These are phyloP conservation scores for Sarocladiaceae sp. DNA, from an alignment of 2,329 filamentous ascomycete species.

Conservation along the genomic window DNA sequence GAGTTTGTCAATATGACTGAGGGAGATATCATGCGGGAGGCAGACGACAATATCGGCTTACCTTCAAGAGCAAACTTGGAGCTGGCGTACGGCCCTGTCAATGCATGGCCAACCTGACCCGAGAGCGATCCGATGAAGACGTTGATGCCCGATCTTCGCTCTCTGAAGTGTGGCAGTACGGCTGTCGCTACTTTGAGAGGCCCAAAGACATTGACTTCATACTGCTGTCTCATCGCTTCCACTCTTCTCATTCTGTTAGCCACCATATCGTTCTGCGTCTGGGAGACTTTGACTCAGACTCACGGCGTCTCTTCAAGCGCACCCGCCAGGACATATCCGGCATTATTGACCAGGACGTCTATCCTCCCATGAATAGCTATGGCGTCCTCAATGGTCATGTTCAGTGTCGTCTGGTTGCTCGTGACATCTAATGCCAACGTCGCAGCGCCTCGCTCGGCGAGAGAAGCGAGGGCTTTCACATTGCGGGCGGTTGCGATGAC, in stretches of 20 bases:
- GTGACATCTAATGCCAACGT: slow-evolving; percentile 18
- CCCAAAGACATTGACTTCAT: neutral
- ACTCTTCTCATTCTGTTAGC: too few species aligned
- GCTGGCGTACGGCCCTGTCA: slow-evolving; percentile 10
- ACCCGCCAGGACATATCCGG: slow-evolving; percentile 24
- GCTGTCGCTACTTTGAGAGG: slow-evolving; percentile 1
- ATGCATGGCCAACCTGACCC: slow-evolving; percentile 8
- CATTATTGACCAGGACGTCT: slow-evolving; percentile 33
- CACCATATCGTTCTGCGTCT: too few species aligned
- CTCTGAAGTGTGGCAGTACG: slow-evolving; percentile 11
- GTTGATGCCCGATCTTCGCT: slow-evolving; percentile 9
- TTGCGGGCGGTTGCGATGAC: slow-evolving; percentile 20
- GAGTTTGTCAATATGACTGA: too few species aligned
- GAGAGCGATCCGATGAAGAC: slow-evolving; percentile 13
- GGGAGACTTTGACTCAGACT: slow-evolving; percentile 11
- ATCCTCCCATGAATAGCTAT: slow-evolving; percentile 21
- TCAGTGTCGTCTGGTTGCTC: slow-evolving; percentile 9
- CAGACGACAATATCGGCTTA: too few species aligned
- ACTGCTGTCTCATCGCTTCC: neutral
- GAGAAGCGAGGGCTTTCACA: slow-evolving; percentile 13
- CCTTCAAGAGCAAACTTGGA: slow-evolving; percentile 13
- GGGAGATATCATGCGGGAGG: too few species aligned
- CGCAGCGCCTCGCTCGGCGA: neutral
- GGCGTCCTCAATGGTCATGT: slow-evolving; percentile 13
- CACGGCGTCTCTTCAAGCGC: slow-evolving; percentile 20